Base-by-base conservation (phyloP, 2,329 filamentous ascomycete genomes). In the Fusarium verticillioides region DNA sequence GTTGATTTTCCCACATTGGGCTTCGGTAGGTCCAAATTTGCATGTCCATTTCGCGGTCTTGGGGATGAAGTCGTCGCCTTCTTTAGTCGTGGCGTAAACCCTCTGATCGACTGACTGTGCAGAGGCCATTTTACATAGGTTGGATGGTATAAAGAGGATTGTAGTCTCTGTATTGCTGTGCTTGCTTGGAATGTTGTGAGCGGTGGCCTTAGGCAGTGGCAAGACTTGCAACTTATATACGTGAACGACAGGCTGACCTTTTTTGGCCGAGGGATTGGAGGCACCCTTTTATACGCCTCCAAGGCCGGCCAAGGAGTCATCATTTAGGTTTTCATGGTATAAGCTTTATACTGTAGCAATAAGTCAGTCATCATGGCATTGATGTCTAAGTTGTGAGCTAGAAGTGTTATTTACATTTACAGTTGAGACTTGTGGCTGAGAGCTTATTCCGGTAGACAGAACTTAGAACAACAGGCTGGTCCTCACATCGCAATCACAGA, bases 51-150 rank as follows among this genome's bases (percentile, higher is more conserved):
- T 2, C 4, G 49, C 30, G 4, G 32, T 36, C 7, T 15, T 10
- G n/a, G 30, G 49, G n/a, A 52, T 19, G n/a, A 26, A 36, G 30
- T 52, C n/a, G 18, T 52, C n/a, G n/a, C n/a, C 49, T 52, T 26
- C 30, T 23, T 26, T 34, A 15, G 49, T 36, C 5, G 2, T 15
- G 9, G 18, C 6, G 30, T 15, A 52, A 11, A 34, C 9, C 0
- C 1, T 15, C 18, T 15, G 12, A 26, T 23, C 10, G 3, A 5
- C 9, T 21, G 9, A 5, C 7, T 15, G n/a, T 23, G 9, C 4
- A 19, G 30, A 15, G 10, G 18, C 4, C 49, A 36, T 52, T 36
- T 0, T 15, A 0, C 4, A n/a, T 8, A 34, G 30, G 2, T 6
- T 26, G 13, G 18, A 6, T 19, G 16, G 9, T 52, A 2, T 26